phyloP scores from a whole-genome alignment of 495 filamentous ascomycete species.

The Trypethelium eluteriae region DNA sequence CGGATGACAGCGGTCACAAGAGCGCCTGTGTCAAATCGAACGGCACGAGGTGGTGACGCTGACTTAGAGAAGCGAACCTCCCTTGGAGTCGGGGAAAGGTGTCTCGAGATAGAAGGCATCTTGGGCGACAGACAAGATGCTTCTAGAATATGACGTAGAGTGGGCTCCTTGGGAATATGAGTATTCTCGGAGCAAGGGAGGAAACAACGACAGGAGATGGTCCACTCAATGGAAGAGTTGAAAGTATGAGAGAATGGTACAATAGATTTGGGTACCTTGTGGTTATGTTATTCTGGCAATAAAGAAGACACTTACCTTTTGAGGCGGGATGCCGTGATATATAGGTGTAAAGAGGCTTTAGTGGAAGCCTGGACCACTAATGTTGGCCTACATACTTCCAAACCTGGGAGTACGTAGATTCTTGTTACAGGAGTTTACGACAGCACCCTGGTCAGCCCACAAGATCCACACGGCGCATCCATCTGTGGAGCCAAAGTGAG shows the following conservation, averaged over 20 bases:
- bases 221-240: neutral
- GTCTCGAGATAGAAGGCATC: slow-evolving; percentile 5
- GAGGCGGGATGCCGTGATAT: slow-evolving; percentile 1
- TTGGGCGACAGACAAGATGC: neutral
- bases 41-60: neutral
- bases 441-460: slow-evolving; percentile 1
- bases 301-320: slow-evolving; percentile 9
- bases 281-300: neutral
- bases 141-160: slow-evolving; percentile 1
- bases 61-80: neutral
- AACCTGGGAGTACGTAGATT: neutral
- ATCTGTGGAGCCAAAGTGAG: neutral
- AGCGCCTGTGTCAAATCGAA: slow-evolving; percentile 7
- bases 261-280: neutral
- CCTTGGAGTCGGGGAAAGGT: neutral
- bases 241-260: neutral
- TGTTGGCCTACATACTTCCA: neutral
- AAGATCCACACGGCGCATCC: neutral
- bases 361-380: neutral
- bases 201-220: neutral
- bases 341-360: slow-evolving; percentile 8
- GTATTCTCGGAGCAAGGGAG: neutral
- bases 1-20: slow-evolving; percentile 29
- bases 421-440: neutral
- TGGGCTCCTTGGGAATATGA: neutral